A percentile compares a stretch with the other conserved stretches of the same genome.
phyloP scores from a whole-genome alignment of 1,284 basidiomycete genomes.

The Butyriboletus pseudospeciosus region DNA sequence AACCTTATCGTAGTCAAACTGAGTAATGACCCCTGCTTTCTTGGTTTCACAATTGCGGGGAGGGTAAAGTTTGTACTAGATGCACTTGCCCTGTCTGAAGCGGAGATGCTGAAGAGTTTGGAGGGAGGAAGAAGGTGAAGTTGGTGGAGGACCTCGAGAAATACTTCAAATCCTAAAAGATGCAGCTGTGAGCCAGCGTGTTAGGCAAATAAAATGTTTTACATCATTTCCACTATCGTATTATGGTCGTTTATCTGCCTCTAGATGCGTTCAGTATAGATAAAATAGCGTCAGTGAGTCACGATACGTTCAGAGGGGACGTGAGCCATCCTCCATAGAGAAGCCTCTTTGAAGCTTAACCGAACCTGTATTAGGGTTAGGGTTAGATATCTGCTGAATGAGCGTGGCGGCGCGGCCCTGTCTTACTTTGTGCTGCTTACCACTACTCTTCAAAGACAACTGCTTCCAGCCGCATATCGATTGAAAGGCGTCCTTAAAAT shows the following conservation, averaged over 20 bases:
- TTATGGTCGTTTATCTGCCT: too few species aligned
- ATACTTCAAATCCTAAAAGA: not conserved
- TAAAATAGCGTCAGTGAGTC: too few species aligned
- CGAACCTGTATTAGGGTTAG: too few species aligned
- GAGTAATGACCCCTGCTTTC: not conserved
- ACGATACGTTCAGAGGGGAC: too few species aligned
- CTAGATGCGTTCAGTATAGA: too few species aligned
- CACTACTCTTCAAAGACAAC: not conserved
- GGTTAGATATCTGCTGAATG: too few species aligned
- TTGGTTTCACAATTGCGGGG: slow-evolving; percentile 24
- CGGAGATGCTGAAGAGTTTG: slow-evolving; percentile 1
- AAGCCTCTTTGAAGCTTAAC: too few species aligned
- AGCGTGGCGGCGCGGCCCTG: too few species aligned
- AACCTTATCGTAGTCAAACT: too few species aligned
- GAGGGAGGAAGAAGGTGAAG: not conserved
- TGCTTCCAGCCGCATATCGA: not conserved
- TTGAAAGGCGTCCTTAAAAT: not conserved
- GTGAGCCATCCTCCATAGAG: too few species aligned
- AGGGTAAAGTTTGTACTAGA: slow-evolving; percentile 14
- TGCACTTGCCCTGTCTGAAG: slow-evolving; percentile 9
- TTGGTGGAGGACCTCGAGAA: not conserved
- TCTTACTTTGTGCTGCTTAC: not conserved
- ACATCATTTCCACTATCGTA: not conserved
- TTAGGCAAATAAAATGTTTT: not conserved
- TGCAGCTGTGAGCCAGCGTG: not conserved